phyloP scores from a whole-genome alignment of 768 basidiomycete species.

The Butyriboletus loyo region DNA sequence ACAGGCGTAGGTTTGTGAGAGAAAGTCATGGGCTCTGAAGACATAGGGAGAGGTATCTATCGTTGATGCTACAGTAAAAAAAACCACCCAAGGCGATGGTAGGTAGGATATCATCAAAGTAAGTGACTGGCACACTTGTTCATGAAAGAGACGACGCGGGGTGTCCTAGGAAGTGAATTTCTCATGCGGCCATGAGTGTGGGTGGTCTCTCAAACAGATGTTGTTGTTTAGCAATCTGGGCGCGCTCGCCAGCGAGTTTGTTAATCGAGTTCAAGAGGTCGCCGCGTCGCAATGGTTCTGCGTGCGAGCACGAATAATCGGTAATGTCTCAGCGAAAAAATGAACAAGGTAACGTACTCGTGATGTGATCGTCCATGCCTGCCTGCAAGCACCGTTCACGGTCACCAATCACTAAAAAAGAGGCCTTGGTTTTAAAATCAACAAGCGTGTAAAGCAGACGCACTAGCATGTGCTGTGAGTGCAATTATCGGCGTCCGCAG shows the following conservation, averaged over 20 bases:
- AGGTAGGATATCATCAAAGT: conserved; percentile 15
- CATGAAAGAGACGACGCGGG: neutral
- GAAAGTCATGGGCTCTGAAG: neutral
- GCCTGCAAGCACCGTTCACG: conserved; percentile 72
- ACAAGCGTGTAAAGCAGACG: conserved; percentile 33
- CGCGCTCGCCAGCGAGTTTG: conserved; percentile 69
- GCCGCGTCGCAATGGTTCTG: conserved; percentile 75
- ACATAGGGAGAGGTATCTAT: conserved; percentile 1
- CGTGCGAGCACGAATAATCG: neutral
- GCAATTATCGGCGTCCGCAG: conserved; percentile 89
- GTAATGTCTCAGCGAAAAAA: neutral
- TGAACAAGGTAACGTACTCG: conserved; percentile 49
- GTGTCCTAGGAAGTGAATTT: conserved; percentile 1
- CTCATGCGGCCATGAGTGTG: conserved; percentile 28
- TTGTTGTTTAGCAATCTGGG: conserved; percentile 31
- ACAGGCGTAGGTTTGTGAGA: conserved; percentile 6
- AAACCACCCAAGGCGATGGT: neutral
- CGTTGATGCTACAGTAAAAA: conserved; percentile 14
- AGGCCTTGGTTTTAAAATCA: conserved; percentile 5
- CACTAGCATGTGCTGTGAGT: conserved; percentile 94
- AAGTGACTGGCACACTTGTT: neutral
- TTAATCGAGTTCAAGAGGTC: conserved; percentile 81
- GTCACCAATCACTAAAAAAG: conserved; percentile 77
- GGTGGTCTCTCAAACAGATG: conserved; percentile 33
- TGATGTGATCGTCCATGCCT: conserved; percentile 84